Percentiles rank a stretch among this genome's conserved stretches.
Evolutionary conservation across 495 filamentous ascomycete species (phyloP).

Genomic region (Aspergillus mulundensis): DNA sequence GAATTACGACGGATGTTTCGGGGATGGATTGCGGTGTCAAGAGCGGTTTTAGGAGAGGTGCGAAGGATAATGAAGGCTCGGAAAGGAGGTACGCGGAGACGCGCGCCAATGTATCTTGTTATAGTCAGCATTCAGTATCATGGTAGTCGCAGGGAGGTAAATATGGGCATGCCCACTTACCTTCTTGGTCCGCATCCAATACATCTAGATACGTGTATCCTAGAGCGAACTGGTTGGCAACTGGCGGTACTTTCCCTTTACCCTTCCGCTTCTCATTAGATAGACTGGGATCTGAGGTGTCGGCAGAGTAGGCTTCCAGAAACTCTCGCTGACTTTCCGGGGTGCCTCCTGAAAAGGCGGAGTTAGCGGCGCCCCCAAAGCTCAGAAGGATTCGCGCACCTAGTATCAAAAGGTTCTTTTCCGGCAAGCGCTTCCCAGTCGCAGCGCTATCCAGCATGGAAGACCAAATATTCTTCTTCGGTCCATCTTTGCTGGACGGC

Average conservation of each 20-base stretch:
- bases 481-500: constrained; percentile 63
- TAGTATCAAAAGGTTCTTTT: constrained; percentile 86
- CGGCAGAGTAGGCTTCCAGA: constrained; percentile 71
- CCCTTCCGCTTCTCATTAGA: constrained; percentile 57
- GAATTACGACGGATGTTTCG: constrained; percentile 80
- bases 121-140: not conserved
- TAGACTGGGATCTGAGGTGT: constrained; percentile 48
- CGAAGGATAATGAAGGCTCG: constrained; percentile 76
- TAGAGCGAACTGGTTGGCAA: constrained; percentile 89
- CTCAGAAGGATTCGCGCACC: constrained; percentile 47
- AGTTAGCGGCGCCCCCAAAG: constrained; percentile 17
- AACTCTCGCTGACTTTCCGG: constrained; percentile 86
- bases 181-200: constrained; percentile 90
- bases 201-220: constrained; percentile 97
- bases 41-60: constrained; percentile 77
- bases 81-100: constrained; percentile 87
- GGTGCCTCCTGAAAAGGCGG: constrained; percentile 62
- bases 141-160: not conserved
- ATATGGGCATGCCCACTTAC: constrained; percentile 34
- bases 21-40: constrained; percentile 82
- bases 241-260: constrained; percentile 64
- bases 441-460: constrained; percentile 88
- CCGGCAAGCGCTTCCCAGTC: constrained; percentile 83
- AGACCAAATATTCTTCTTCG: constrained; percentile 89
- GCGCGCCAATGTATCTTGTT: constrained; percentile 78